These are phyloP conservation scores for Rhazya stricta DNA, from an alignment of 257 asterid genomes.

Conservation along the genomic window DNA sequence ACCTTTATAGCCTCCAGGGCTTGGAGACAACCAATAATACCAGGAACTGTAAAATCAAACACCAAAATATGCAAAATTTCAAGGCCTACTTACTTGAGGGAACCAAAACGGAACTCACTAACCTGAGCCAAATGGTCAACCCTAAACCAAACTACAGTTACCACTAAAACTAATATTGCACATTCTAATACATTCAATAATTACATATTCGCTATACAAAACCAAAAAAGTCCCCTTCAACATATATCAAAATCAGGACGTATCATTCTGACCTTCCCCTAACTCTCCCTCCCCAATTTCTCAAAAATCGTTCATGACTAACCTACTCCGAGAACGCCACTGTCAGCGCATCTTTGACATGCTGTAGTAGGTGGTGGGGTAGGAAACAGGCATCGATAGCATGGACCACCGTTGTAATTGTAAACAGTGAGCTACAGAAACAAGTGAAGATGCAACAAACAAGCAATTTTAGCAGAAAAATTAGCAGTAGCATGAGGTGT, in stretches of 20 bases:
- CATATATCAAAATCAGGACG: not conserved
- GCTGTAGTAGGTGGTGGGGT: constrained; percentile 95
- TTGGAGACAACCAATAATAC: constrained; percentile 90
- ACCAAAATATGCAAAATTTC: not conserved
- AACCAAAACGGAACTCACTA: not conserved
- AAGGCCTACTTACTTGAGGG: not conserved
- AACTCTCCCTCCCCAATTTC: not conserved
- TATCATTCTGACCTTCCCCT: not conserved
- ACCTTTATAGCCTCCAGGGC: constrained; percentile 93
- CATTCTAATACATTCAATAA: not conserved
- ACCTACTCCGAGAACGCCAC: constrained; percentile 99
- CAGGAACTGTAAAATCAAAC: constrained; percentile 58
- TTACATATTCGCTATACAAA: too few relatives aligned
- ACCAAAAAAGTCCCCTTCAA: not conserved
- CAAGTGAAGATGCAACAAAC: not conserved
- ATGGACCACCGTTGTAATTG: constrained; percentile 85
- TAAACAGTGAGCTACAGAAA: constrained; percentile 78
- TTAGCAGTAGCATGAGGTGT: not conserved
- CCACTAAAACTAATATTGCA: not conserved
- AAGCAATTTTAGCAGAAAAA: not conserved
- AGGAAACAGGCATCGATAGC: constrained; percentile 94
- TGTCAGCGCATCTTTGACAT: constrained; percentile 92
- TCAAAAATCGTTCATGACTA: constrained; percentile 17
- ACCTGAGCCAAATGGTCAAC: not conserved
- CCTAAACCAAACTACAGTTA: not conserved